Evolutionary conservation across 495 filamentous ascomycete species (phyloP), one percentile per base, ranked within the genome.

Genomic region (Neurospora sublineolata): DNA sequence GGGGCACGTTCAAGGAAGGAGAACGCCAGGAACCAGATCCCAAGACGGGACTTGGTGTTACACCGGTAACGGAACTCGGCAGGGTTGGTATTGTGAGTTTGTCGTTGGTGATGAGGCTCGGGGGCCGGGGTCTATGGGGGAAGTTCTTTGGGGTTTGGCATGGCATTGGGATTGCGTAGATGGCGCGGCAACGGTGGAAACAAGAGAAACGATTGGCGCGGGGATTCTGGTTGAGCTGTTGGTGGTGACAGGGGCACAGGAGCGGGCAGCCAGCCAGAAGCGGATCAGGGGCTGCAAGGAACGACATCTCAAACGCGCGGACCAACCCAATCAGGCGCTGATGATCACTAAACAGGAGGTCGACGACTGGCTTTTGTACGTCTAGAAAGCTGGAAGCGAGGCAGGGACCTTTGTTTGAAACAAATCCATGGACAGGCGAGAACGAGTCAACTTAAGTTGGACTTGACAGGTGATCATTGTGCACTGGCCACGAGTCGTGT

Each of bases 401-500:
- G 52, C 52, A 64, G 14, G 52, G 52, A 64, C 27, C 52, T 64
- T 64, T 64, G 52, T 33, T 64, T 64, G 27, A 64, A 64, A 64
- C 52, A 64, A 16, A 18, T 18, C 27, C 27, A 64, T 3, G 14
- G 27, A 64, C 27, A 64, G 52, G 52, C 52, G 52, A 60, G 52
- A 30, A 60, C 52, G 52, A 60, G 23, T 60, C 52, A 16, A n/a
- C n/a, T n/a, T n/a, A n/a, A 60, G 6, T 60, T 60, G 52, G 20
- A 58, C 10, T 58, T 27, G 10, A n/a, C 4, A 20, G 44, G 14
- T 20, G 20, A 52, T 68, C 9, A 30, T 42, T 67, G 72, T 72
- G 74, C 71, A 41, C 38, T 70, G 69, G 72, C 68, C 20, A 58
- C n/a, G 46, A 60, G 37, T 71, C 68, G 42, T 69, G 70, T n/a